phyloP scores from a whole-genome alignment of 2,329 filamentous ascomycete species.

The Arthrobotrys entomopaga region DNA sequence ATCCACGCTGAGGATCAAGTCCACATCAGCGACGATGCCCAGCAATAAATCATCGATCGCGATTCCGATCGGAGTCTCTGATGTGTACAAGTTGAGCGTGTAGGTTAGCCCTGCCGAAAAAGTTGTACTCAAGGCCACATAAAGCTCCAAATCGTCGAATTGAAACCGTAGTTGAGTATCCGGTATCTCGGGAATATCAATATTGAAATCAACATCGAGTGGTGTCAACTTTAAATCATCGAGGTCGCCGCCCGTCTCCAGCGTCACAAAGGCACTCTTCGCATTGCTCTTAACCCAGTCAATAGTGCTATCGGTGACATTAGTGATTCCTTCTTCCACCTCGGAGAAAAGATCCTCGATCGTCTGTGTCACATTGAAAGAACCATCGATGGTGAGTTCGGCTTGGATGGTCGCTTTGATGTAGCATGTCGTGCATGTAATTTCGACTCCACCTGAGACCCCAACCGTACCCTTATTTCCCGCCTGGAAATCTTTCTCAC shows the following conservation, averaged over 20 bases:
- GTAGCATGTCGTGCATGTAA: slow-evolving; percentile 67
- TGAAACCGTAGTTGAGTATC: slow-evolving; percentile 64
- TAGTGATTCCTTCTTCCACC: slow-evolving; percentile 60
- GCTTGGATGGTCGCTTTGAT: slow-evolving; percentile 65
- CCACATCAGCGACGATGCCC: slow-evolving; percentile 66
- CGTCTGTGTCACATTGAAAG: slow-evolving; percentile 63
- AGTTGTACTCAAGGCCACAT: slow-evolving; percentile 65
- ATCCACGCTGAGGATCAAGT: slow-evolving; percentile 67
- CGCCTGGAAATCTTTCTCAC: slow-evolving; percentile 11
- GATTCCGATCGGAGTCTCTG: slow-evolving; percentile 64
- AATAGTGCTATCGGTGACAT: slow-evolving; percentile 59
- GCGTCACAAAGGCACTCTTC: slow-evolving; percentile 57
- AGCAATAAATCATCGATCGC: slow-evolving; percentile 63
- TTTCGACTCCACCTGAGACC: slow-evolving; percentile 61
- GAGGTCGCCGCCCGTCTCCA: slow-evolving; percentile 60
- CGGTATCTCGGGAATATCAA: slow-evolving; percentile 64
- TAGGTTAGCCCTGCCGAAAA: slow-evolving; percentile 65
- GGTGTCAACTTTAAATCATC: slow-evolving; percentile 61
- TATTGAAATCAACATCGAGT: slow-evolving; percentile 64
- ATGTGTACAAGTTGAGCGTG: slow-evolving; percentile 66
- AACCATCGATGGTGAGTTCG: slow-evolving; percentile 63
- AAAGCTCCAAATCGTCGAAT: slow-evolving; percentile 68
- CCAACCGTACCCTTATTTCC: slow-evolving; percentile 35
- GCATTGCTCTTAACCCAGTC: slow-evolving; percentile 58
- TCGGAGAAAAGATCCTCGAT: slow-evolving; percentile 61